Evolutionary conservation across 2,329 filamentous ascomycete species (phyloP).

Genomic region (Neofusicoccum ribis): DNA sequence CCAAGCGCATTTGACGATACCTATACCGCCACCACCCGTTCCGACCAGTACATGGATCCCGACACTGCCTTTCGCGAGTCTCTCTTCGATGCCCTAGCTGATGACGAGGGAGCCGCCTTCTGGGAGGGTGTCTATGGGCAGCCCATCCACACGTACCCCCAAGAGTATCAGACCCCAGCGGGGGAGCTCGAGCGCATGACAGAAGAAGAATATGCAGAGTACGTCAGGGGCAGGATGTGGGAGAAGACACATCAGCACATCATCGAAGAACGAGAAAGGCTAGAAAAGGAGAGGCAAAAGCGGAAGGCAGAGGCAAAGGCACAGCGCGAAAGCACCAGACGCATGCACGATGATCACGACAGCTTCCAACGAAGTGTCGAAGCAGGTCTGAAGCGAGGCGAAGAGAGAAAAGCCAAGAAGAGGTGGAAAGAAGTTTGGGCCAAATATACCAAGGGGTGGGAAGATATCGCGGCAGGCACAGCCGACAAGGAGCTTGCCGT

Average conservation of each 20-base stretch:
- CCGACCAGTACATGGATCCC: slow-evolving; percentile 54
- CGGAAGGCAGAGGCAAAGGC: slow-evolving; percentile 46
- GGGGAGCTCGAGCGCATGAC: slow-evolving; percentile 77
- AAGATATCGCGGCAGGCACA: slow-evolving; percentile 42
- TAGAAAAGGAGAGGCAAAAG: slow-evolving; percentile 53
- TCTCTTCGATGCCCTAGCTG: slow-evolving; percentile 93
- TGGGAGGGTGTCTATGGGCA: slow-evolving; percentile 98
- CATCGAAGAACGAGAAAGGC: slow-evolving; percentile 69
- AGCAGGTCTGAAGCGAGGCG: slow-evolving; percentile 65
- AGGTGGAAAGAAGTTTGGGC: slow-evolving; percentile 63
- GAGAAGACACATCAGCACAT: slow-evolving; percentile 87
- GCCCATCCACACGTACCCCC: slow-evolving; percentile 78
- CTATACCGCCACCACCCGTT: slow-evolving; percentile 26
- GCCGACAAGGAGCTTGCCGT: slow-evolving; percentile 22
- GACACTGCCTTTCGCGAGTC: slow-evolving; percentile 86
- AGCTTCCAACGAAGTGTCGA: slow-evolving; percentile 66
- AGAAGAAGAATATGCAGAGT: slow-evolving; percentile 86
- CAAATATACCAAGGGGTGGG: slow-evolving; percentile 66
- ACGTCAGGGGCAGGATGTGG: slow-evolving; percentile 90
- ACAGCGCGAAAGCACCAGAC: slow-evolving; percentile 28
- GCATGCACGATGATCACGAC: slow-evolving; percentile 45
- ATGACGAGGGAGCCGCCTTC: slow-evolving; percentile 92
- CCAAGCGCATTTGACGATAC: slow-evolving; percentile 42
- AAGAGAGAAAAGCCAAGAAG: slow-evolving; percentile 61
- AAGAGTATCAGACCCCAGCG: slow-evolving; percentile 52